phyloP scores from a whole-genome alignment of 1,284 basidiomycete genomes.

The Porodaedalea pini region DNA sequence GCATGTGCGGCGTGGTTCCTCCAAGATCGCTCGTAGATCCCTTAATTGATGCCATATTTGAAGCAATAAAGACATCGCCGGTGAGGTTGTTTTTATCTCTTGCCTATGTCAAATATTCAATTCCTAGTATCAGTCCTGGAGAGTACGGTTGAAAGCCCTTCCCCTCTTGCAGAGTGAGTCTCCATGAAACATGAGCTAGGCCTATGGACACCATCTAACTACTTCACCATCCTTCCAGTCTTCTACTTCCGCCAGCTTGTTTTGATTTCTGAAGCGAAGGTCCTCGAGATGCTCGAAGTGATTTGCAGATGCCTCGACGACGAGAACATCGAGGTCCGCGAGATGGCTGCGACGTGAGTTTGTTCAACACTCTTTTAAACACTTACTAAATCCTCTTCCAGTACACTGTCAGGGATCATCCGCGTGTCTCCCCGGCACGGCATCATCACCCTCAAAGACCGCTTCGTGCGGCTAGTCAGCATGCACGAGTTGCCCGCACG shows the following conservation, averaged over 20 bases:
- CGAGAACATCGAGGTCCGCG: constrained; percentile 70
- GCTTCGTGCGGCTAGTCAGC: constrained; percentile 64
- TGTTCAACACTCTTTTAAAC: neutral
- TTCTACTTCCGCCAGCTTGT: constrained; percentile 74
- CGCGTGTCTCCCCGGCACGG: constrained; percentile 76
- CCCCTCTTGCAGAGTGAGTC: constrained; percentile 69
- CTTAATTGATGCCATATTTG: constrained; percentile 61
- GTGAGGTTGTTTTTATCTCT: constrained; percentile 35
- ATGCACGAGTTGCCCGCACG: constrained; percentile 56
- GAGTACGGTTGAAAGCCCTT: constrained; percentile 64
- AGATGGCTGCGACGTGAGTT: constrained; percentile 70
- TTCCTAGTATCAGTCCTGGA: constrained; percentile 57
- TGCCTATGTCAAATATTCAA: constrained; percentile 5
- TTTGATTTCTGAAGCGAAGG: constrained; percentile 56
- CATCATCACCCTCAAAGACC: constrained; percentile 67
- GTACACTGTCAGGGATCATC: constrained; percentile 76
- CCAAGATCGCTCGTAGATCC: constrained; percentile 55
- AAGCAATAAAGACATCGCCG: constrained; percentile 61
- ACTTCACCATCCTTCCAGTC: constrained; percentile 37
- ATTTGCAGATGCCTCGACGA: constrained; percentile 69
- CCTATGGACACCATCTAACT: constrained; percentile 5
- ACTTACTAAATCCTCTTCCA: constrained; percentile 27
- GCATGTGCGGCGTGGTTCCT: constrained; percentile 72
- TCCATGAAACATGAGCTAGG: neutral
- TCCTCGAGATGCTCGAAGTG: constrained; percentile 68